Evolutionary conservation across 2,329 filamentous ascomycete genomes (phyloP).

Genomic region (Penicillium brasilianum): DNA sequence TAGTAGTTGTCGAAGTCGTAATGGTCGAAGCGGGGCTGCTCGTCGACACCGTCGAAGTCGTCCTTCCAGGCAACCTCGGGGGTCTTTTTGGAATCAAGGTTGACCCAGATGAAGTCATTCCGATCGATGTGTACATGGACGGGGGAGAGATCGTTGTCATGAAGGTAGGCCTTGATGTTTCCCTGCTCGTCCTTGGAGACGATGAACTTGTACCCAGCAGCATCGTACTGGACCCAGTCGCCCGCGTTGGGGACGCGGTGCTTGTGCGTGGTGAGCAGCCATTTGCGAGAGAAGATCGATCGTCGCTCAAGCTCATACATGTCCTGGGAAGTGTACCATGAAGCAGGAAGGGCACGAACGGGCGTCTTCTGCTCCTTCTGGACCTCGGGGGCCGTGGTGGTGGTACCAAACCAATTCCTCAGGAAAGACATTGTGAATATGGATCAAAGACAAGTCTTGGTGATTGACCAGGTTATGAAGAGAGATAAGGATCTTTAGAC

Average conservation of each 20-base stretch:
- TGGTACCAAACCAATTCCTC: constrained; percentile 36
- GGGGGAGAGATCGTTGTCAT: constrained; percentile 57
- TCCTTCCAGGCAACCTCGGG: constrained; percentile 60
- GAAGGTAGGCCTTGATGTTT: constrained; percentile 54
- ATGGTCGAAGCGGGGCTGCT: constrained; percentile 53
- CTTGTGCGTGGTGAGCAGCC: constrained; percentile 30
- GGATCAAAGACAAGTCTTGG: constrained; percentile 2
- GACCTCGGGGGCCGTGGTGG: constrained; percentile 22
- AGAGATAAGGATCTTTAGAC: neutral
- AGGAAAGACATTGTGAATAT: constrained; percentile 34
- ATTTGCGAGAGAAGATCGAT: constrained; percentile 31
- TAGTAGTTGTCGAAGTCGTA: constrained; percentile 61
- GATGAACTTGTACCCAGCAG: constrained; percentile 62
- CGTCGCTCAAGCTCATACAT: constrained; percentile 56
- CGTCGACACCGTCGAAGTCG: constrained; percentile 58
- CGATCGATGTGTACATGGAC: constrained; percentile 60
- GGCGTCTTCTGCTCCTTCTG: constrained; percentile 36
- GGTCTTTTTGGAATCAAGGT: constrained; percentile 55
- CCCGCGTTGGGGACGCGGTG: constrained; percentile 56
- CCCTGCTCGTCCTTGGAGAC: constrained; percentile 56
- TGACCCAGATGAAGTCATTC: constrained; percentile 64
- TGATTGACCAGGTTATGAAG: constrained; percentile 1
- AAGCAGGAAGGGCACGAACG: constrained; percentile 53
- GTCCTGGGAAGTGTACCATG: constrained; percentile 60
- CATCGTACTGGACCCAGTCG: constrained; percentile 60